Evolutionary conservation across 2,329 filamentous ascomycete species (phyloP).

Genomic region (Penicillium capsulatum): DNA sequence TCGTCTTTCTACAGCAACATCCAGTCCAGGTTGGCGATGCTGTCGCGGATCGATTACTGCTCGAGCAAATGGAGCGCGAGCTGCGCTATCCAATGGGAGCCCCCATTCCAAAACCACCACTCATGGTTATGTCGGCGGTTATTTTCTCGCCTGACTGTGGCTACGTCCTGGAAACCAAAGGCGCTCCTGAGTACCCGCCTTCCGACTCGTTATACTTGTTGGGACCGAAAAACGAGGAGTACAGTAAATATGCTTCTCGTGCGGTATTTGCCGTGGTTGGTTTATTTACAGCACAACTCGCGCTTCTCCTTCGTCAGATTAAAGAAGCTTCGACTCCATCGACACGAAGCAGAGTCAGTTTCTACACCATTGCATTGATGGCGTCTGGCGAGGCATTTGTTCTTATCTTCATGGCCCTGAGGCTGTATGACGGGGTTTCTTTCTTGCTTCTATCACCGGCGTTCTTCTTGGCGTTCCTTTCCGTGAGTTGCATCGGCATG

Average conservation of each 20-base stretch:
- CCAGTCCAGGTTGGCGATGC: conserved; percentile 33
- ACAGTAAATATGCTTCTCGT: conserved; percentile 49
- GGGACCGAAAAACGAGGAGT: conserved; percentile 57
- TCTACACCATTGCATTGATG: conserved; percentile 60
- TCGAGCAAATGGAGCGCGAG: conserved; percentile 56
- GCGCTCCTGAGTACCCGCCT: conserved; percentile 52
- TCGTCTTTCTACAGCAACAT: conserved; percentile 73
- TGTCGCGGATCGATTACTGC: conserved; percentile 31
- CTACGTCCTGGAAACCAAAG: conserved; percentile 60
- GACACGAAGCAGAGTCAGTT: conserved; percentile 60
- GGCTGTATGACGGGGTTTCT: conserved; percentile 53
- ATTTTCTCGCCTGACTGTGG: conserved; percentile 64
- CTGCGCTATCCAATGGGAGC: conserved; percentile 57
- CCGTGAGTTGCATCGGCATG: conserved; percentile 60
- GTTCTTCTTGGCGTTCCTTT: conserved; percentile 58
- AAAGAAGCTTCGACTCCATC: conserved; percentile 62
- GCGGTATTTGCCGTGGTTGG: conserved; percentile 52
- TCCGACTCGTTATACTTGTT: conserved; percentile 51
- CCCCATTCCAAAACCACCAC: conserved; percentile 49
- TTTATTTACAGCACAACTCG: conserved; percentile 51
- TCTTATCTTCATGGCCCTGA: conserved; percentile 53
- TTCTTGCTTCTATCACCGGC: conserved; percentile 54
- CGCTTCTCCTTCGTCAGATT: conserved; percentile 58
- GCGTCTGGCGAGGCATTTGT: conserved; percentile 59
- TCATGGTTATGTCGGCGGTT: conserved; percentile 56